A percentile compares a stretch with the other conserved stretches of the same genome.
These are phyloP conservation scores for Stipa capillata DNA, from an alignment of 176 grass and related monocot genomes.

Conservation along the genomic window DNA sequence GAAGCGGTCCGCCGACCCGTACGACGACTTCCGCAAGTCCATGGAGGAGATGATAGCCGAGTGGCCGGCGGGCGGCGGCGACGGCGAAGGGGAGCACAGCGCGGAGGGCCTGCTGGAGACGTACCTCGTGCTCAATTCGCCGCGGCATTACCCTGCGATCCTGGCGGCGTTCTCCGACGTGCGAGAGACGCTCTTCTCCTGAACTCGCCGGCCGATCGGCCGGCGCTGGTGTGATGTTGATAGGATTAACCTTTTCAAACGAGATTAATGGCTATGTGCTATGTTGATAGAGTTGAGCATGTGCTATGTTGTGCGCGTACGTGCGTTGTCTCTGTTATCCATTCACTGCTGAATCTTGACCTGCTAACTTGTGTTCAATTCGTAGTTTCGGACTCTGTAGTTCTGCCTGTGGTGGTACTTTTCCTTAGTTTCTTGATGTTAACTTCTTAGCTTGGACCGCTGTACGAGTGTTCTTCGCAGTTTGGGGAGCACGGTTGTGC, in stretches of 20 bases:
- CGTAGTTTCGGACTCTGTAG: not conserved
- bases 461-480: no score
- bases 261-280: not conserved
- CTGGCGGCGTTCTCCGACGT: constrained; percentile 61
- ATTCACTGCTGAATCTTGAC: not conserved
- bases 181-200: constrained; percentile 44
- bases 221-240: not conserved
- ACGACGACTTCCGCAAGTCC: constrained; percentile 79
- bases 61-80: constrained; percentile 7
- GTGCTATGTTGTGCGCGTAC: not conserved
- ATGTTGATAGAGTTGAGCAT: not conserved
- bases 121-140: constrained; percentile 31
- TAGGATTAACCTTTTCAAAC: not conserved
- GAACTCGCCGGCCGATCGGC: not conserved
- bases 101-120: constrained; percentile 58
- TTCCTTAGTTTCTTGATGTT: not conserved
- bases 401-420: not conserved
- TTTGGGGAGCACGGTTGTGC: not conserved
- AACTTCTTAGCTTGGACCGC: not conserved
- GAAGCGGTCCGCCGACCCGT: constrained; percentile 62
- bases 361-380: not conserved
- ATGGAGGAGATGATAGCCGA: constrained; percentile 87
- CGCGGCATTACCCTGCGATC: constrained; percentile 59
- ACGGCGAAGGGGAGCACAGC: not conserved
- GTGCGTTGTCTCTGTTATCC: not conserved